Conservation (phyloP, 2,329 filamentous ascomycete genomes). For the Aphanocladium album region DNA sequence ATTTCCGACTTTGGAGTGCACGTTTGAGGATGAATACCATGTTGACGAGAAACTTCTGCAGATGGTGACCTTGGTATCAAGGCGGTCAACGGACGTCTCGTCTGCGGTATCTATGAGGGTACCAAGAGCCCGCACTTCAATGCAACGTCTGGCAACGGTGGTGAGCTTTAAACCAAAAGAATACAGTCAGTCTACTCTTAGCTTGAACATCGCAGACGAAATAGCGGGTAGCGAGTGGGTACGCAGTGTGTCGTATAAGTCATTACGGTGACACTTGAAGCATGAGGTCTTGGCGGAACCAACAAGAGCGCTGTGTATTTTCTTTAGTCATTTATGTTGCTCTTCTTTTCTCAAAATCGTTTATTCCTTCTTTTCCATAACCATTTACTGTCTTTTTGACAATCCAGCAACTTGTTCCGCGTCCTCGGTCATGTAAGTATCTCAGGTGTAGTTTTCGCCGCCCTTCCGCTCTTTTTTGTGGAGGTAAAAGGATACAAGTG, state of each 20-base stretch:
- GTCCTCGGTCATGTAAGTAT: too few species aligned
- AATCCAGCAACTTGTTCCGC: too few species aligned
- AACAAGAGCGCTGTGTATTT: too few species aligned
- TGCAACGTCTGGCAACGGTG: neutral
- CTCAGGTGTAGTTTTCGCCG: too few species aligned
- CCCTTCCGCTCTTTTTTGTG: too few species aligned
- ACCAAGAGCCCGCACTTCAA: constrained; percentile 13
- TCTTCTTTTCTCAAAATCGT: too few species aligned
- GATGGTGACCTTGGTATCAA: neutral
- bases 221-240: neutral
- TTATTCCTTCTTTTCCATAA: too few species aligned
- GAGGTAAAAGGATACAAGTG: neutral
- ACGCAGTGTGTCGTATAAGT: neutral
- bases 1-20: too few species aligned
- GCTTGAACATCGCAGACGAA: neutral
- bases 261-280: neutral
- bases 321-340: too few species aligned
- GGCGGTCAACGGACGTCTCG: constrained; percentile 16
- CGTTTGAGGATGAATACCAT: neutral
- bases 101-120: constrained; percentile 19
- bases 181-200: too few species aligned
- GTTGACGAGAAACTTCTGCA: neutral
- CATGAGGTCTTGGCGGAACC: too few species aligned
- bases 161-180: neutral
- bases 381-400: too few species aligned